Percentiles rank a stretch among this genome's conserved stretches.
Evolutionary conservation across 495 filamentous ascomycete species (phyloP).

Genomic region (Trichocladium uniseriatum): DNA sequence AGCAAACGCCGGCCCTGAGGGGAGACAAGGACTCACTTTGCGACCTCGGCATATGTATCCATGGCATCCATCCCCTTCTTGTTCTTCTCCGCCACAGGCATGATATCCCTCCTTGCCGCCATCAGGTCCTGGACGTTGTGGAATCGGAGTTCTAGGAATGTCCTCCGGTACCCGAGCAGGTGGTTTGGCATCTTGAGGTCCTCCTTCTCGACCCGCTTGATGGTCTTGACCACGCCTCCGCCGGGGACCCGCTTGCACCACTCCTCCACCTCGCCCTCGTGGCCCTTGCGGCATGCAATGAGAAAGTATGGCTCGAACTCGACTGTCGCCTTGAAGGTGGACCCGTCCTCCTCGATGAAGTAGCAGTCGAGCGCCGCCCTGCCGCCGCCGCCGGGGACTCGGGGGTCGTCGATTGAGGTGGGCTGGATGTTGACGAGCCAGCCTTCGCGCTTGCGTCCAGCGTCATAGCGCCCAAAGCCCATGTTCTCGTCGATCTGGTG

Average conservation of each 20-base stretch:
- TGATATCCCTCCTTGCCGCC: slow-evolving; percentile 67
- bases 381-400: slow-evolving; percentile 61
- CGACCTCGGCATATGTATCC: slow-evolving; percentile 97
- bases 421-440: slow-evolving; percentile 96
- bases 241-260: slow-evolving; percentile 77
- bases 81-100: slow-evolving; percentile 93
- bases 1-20: slow-evolving; percentile 10
- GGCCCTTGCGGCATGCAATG: slow-evolving; percentile 77
- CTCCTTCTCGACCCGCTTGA: slow-evolving; percentile 77
- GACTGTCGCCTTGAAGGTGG: slow-evolving; percentile 91
- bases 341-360: slow-evolving; percentile 88
- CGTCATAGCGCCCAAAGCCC: slow-evolving; percentile 88
- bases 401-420: slow-evolving; percentile 77
- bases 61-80: slow-evolving; percentile 89
- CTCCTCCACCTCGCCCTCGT: slow-evolving; percentile 90
- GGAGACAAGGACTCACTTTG: slow-evolving; percentile 49
- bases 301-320: slow-evolving; percentile 97
- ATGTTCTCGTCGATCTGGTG: slow-evolving; percentile 88
- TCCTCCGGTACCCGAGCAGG: slow-evolving; percentile 79
- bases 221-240: slow-evolving; percentile 72
- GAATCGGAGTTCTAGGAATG: slow-evolving; percentile 77
- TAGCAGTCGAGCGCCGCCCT: slow-evolving; percentile 92
- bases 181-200: slow-evolving; percentile 96
- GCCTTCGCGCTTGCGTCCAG: slow-evolving; percentile 73
- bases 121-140: slow-evolving; percentile 80